Base-by-base conservation (phyloP, 331 rosid genomes). In the Cydonia oblonga region DNA sequence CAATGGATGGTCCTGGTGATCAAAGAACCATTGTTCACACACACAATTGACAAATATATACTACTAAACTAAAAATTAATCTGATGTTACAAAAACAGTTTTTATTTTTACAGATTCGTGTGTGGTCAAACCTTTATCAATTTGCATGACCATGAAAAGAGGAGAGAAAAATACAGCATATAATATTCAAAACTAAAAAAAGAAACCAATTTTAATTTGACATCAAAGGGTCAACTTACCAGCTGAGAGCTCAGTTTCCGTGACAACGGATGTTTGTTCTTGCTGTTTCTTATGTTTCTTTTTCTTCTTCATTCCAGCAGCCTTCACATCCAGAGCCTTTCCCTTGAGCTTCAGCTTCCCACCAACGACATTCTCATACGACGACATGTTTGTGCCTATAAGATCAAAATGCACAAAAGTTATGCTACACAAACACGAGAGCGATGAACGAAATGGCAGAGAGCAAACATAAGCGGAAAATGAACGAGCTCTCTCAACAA, bases 271-370 rank as follows among this genome's bases (percentile, higher is more conserved):
- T 18, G 70, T 6, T 26, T 87, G 89, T 20, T 89, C 87, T 11
- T 85, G 89, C 42, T 61, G 83, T 81, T 86, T 86, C 65, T 82
- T 90, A 69, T 19, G 76, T 79, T 90, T 93, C 90, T 86, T 93
- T 79, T 93, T 93, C 87, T 92, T 93, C 89, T 90, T 93, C 73
- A 90, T 81, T 35, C 96, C 92, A 69, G 92, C 91, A 51, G 90
- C 89, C 77, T 90, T 90, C 74, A 90, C 97, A 85, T 93, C 96
- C 64, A 93, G 84, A 53, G 97, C 98, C 83, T 93, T 93, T 20
- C 97, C 98, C 81, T 93, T 93, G 26, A 93, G 90, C 87, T 93
- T 93, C 83, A 93, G 69, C 83, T 90, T 93, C 84, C 97, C 98
- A 79, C 90, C 92, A 76, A 93, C 90, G 38, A 90, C 96, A 67